Evolutionary conservation across 2,329 filamentous ascomycete species (phyloP), one percentile per base, ranked within the genome.

Genomic region (Arachnomyces sp.): DNA sequence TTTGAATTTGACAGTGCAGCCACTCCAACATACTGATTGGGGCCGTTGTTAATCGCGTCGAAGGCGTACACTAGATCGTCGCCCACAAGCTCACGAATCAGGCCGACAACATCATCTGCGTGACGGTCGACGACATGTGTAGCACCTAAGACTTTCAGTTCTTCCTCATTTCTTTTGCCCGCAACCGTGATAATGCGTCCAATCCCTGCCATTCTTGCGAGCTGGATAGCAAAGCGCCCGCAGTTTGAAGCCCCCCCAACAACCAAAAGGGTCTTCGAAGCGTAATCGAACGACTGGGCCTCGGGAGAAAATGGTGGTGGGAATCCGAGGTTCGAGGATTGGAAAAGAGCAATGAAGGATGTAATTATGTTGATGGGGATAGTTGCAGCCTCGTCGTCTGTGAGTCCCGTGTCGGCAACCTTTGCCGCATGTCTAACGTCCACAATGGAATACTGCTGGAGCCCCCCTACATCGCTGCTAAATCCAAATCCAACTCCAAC

Each of bases 51-150:
- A 31, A 64, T 42, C 0, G 58, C 52, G 41, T 69, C 63, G 39
- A 55, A 62, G 2, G 55, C 59, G 41, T 67, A 65, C 4, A 63
- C 9, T 3, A 67, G 47, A 4, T 65, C 61, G 43, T 67, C 65
- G 3, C 60, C 60, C 1, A 64, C 61, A 5, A 66, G 47, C 2
- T 44, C 52, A 1, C 56, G 54, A 39, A 68, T 58, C n/a, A 56
- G 50, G 0, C 40, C 43, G 0, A 53, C 45, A 2, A 66, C 49
- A 3, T 55, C 53, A 7, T 63, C 56, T 25, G 49, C 56, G 38
- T 66, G 57, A 3, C 66, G 63, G 38, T 65, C 60, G n/a, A 68
- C 43, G 2, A 68, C 54, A 44, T 67, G 56, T 1, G 65, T 68
- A 1, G 67, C 67, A 1, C 66, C 66, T 13, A 50, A 55, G 6